Percentiles rank a stretch among this genome's conserved stretches.
Evolutionary conservation across 2,329 filamentous ascomycete genomes (phyloP).

Genomic region (Colletotrichum lupini): DNA sequence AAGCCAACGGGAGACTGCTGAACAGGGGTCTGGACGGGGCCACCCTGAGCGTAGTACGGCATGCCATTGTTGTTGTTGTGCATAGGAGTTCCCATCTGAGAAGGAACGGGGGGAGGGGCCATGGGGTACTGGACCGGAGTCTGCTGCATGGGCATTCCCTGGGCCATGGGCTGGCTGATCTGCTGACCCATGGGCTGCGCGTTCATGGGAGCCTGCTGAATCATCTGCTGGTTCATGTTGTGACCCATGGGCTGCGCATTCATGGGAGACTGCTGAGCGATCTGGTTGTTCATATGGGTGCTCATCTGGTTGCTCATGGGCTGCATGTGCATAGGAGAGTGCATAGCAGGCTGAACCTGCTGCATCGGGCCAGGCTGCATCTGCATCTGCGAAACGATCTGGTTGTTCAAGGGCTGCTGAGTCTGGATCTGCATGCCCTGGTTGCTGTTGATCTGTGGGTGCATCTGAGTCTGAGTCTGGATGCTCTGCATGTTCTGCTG

Average conservation of each 20-base stretch:
- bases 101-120: constrained; percentile 18
- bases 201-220: background rate
- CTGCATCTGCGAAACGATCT: background rate
- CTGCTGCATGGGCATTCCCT: constrained; percentile 16
- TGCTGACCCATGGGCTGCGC: background rate
- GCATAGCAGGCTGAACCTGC: background rate
- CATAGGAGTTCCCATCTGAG: constrained; percentile 27
- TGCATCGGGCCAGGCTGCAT: background rate
- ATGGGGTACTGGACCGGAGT: constrained; percentile 25
- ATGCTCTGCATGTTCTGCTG: background rate
- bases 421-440: background rate
- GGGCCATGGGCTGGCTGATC: background rate
- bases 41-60: constrained; percentile 14
- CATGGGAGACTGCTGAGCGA: background rate
- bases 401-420: background rate
- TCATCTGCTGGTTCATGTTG: background rate
- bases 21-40: constrained; percentile 23
- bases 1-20: constrained; percentile 29
- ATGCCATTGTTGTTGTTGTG: constrained; percentile 8
- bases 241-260: background rate
- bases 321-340: background rate
- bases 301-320: background rate
- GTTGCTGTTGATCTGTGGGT: background rate
- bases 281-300: background rate
- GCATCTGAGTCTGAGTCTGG: background rate